Conservation (phyloP, 179 eudicot species). For the Gypsophila paniculata region DNA sequence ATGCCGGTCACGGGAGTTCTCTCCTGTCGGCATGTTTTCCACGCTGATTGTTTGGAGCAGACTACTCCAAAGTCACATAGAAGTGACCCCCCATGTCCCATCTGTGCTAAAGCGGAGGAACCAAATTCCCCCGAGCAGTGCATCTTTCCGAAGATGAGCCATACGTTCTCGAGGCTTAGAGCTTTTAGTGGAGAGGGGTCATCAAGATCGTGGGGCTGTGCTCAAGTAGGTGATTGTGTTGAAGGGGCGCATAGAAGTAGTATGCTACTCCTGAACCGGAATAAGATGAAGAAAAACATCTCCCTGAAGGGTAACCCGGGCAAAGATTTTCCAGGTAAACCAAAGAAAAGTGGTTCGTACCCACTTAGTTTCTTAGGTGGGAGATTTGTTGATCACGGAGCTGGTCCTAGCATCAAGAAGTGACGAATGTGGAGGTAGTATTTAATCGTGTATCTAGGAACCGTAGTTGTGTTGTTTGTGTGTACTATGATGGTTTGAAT, state of each 20-base stretch:
- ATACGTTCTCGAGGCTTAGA: constrained; percentile 45
- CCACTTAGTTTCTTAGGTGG: constrained; percentile 50
- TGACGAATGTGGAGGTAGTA: constrained; percentile 18
- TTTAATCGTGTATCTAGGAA: not conserved
- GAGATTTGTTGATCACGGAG: constrained; percentile 42
- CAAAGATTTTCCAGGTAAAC: constrained; percentile 60
- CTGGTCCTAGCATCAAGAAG: constrained; percentile 43
- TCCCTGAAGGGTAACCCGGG: constrained; percentile 46
- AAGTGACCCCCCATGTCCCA: constrained; percentile 87
- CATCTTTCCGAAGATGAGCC: constrained; percentile 42
- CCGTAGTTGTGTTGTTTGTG: not conserved
- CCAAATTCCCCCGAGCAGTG: constrained; percentile 46
- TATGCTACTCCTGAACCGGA: constrained; percentile 53
- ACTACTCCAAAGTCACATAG: constrained; percentile 65
- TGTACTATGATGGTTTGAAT: not conserved
- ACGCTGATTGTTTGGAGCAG: constrained; percentile 93
- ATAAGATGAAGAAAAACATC: constrained; percentile 49
- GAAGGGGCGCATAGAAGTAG: constrained; percentile 69
- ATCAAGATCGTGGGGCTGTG: constrained; percentile 76
- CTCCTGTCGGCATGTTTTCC: constrained; percentile 80
- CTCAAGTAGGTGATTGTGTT: constrained; percentile 78
- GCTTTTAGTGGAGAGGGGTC: constrained; percentile 58
- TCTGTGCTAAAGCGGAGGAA: constrained; percentile 54
- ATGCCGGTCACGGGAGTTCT: constrained; percentile 88
- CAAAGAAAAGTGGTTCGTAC: constrained; percentile 46